phyloP scores from a whole-genome alignment of 1,284 basidiomycete genomes.

The Chondrostereum purpureum region DNA sequence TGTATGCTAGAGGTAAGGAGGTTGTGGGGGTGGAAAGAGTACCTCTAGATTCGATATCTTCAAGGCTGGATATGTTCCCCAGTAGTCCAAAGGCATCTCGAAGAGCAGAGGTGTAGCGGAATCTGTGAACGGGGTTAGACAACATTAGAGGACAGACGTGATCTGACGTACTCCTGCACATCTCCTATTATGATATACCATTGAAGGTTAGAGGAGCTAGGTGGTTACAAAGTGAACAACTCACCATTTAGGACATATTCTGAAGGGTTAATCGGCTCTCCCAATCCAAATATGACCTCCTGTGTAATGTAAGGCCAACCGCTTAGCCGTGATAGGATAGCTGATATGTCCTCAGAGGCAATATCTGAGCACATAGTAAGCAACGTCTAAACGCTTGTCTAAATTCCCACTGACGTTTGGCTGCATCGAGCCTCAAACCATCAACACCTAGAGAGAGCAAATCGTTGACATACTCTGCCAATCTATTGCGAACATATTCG shows the following conservation, averaged over 20 bases:
- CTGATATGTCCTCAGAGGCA: constrained; percentile 41
- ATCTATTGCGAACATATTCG: constrained; percentile 44
- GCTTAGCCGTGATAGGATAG: constrained; percentile 42
- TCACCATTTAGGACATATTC: constrained; percentile 49
- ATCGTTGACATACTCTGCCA: constrained; percentile 41
- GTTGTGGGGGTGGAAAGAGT: too few species aligned
- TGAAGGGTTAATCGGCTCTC: constrained; percentile 47
- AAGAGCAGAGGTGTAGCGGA: constrained; percentile 53
- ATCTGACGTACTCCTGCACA: constrained; percentile 51
- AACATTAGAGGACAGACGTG: background rate
- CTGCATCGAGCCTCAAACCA: constrained; percentile 60
- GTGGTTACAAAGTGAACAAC: background rate
- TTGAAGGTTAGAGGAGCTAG: background rate
- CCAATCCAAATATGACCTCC: constrained; percentile 50
- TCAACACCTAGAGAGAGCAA: constrained; percentile 56
- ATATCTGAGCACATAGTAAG: constrained; percentile 37
- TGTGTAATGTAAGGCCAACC: constrained; percentile 47
- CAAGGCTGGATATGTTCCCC: constrained; percentile 44
- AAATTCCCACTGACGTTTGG: constrained; percentile 44
- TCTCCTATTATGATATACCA: constrained; percentile 32
- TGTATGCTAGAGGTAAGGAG: background rate
- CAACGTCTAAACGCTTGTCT: constrained; percentile 2
- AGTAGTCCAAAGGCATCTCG: constrained; percentile 43
- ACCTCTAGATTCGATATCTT: constrained; percentile 50
- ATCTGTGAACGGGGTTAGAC: constrained; percentile 29